Percentiles rank a stretch among this genome's conserved stretches.
Conservation (phyloP, 2,329 filamentous ascomycete genomes). For the Elsinoe perseae region DNA sequence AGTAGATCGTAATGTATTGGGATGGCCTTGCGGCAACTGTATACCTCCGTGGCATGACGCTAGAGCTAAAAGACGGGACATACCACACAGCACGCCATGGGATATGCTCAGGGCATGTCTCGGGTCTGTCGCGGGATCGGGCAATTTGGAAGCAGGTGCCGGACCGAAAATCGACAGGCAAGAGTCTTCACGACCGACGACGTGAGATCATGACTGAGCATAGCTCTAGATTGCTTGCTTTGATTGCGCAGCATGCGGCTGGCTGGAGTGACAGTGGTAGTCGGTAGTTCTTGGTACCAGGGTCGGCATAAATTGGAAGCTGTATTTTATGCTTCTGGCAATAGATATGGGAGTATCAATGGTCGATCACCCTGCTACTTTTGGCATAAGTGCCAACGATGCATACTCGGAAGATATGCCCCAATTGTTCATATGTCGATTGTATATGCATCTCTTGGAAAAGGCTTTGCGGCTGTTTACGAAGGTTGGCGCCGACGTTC, state of each 20-base stretch:
- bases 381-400: background rate
- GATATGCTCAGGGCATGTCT: background rate
- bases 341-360: background rate
- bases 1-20: background rate
- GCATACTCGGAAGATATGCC: background rate
- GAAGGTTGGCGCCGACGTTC: background rate
- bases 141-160: background rate
- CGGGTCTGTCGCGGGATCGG: background rate
- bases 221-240: conserved; percentile 2
- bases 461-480: background rate
- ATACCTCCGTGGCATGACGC: background rate
- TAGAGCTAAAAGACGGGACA: background rate
- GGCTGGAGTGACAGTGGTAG: background rate
- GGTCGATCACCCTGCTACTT: background rate
- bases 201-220: conserved; percentile 3
- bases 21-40: background rate
- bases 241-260: background rate
- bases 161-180: background rate
- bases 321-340: too few species aligned
- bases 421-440: background rate
- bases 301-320: background rate
- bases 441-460: background rate
- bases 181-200: background rate
- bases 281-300: background rate
- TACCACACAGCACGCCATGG: background rate